These are phyloP conservation scores for Tricholoma furcatifolium DNA, from an alignment of 768 basidiomycete species.

Conservation along the genomic window DNA sequence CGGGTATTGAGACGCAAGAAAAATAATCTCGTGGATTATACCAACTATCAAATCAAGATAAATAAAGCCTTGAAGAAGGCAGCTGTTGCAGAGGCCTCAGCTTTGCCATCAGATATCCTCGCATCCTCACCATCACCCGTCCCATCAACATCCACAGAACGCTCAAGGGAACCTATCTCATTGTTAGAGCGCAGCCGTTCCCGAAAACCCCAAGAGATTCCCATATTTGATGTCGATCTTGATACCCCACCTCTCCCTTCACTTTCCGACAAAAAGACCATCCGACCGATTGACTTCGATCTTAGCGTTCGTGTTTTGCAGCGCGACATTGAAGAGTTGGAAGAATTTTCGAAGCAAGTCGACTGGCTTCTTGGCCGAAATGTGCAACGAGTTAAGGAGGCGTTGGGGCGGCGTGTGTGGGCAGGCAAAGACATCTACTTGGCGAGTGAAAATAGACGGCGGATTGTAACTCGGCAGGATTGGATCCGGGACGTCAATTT, in stretches of 20 bases:
- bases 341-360: conserved; percentile 40
- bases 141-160: no score
- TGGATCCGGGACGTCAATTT: conserved; percentile 58
- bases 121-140: no score
- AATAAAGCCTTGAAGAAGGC: not conserved
- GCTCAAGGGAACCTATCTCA: not conserved
- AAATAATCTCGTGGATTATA: conserved; percentile 43
- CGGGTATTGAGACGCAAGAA: conserved; percentile 48
- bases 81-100: not conserved
- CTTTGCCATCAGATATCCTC: not conserved
- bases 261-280: conserved; percentile 12
- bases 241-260: conserved; percentile 21
- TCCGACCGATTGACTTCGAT: conserved; percentile 48
- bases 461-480: conserved; percentile 35
- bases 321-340: conserved; percentile 52
- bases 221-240: conserved; percentile 37
- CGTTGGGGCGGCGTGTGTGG: conserved; percentile 80
- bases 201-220: conserved; percentile 7
- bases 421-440: conserved; percentile 55
- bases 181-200: conserved; percentile 1
- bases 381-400: conserved; percentile 66
- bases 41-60: conserved; percentile 24
- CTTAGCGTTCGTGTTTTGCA: conserved; percentile 57
- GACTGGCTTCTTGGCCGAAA: conserved; percentile 47
- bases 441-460: conserved; percentile 22